phyloP scores from a whole-genome alignment of 2,329 filamentous ascomycete genomes.

The Whalleya microplaca region DNA sequence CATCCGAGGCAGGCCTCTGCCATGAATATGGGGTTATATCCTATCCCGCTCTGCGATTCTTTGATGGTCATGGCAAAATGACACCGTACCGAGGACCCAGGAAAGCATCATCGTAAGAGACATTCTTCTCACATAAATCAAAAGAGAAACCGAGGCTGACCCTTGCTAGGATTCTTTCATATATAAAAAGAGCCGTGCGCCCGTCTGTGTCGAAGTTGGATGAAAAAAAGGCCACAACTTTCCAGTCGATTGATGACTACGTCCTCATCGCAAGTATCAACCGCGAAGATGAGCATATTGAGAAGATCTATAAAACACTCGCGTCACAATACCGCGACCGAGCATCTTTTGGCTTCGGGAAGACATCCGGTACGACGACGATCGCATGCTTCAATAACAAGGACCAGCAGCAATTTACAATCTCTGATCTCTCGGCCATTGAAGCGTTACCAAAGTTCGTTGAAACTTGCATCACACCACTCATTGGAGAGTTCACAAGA shows the following conservation, averaged over 20 bases:
- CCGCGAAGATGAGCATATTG: conserved; percentile 34
- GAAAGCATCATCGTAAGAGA: conserved; percentile 41
- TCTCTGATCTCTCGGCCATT: conserved; percentile 38
- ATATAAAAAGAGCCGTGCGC: conserved; percentile 32
- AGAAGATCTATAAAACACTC: conserved; percentile 36
- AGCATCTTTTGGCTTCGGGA: conserved; percentile 45
- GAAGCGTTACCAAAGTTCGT: conserved; percentile 44
- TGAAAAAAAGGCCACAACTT: conserved; percentile 30
- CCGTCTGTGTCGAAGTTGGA: conserved; percentile 32
- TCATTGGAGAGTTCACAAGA: conserved; percentile 50
- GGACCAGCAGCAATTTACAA: conserved; percentile 41
- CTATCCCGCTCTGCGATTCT: conserved; percentile 51
- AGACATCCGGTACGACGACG: conserved; percentile 16
- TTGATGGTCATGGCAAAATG: conserved; percentile 39
- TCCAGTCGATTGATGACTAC: conserved; percentile 44
- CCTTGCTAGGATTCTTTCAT: conserved; percentile 37
- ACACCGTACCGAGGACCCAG: conserved; percentile 49
- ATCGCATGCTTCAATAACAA: conserved; percentile 47
- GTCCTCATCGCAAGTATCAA: conserved; percentile 47
- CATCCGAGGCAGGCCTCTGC: conserved; percentile 42
- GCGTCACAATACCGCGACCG: conserved; percentile 45
- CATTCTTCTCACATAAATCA: conserved; percentile 18
- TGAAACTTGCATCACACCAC: conserved; percentile 41
- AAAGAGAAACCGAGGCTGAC: not conserved
- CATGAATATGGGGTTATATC: conserved; percentile 46